A percentile compares a stretch with the other conserved stretches of the same genome.
Conservation (phyloP, 108 stramenopile genomes). For the Nannochloropsis oceanica region DNA sequence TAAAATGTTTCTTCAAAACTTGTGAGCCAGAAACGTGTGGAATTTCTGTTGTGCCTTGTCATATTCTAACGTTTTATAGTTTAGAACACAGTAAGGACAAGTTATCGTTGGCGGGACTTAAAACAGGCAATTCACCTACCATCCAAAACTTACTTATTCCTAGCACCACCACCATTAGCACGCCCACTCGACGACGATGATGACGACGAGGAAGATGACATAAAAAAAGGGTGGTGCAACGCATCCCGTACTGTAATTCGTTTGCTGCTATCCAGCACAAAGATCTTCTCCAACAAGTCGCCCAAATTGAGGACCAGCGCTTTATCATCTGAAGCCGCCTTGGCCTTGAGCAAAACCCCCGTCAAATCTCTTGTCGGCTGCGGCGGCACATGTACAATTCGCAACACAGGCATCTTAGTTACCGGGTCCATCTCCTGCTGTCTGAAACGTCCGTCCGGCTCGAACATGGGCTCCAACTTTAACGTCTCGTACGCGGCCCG, state of each 20-base stretch:
- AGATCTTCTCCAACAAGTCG: conserved; percentile 62
- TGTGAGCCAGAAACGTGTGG: too few relatives aligned
- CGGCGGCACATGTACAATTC: conserved; percentile 9
- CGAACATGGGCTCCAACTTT: conserved; percentile 36
- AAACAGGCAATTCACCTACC: too few relatives aligned
- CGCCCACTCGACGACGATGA: background rate
- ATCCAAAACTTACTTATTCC: too few relatives aligned
- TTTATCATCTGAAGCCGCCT: conserved; percentile 55
- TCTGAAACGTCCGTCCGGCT: conserved; percentile 30
- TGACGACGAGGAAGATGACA: background rate
- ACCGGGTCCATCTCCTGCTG: conserved; percentile 39
- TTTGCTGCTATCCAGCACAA: conserved; percentile 65
- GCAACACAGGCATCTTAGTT: conserved; percentile 23
- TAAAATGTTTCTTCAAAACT: too few relatives aligned
- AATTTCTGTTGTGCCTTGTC: too few relatives aligned
- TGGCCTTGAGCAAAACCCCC: conserved; percentile 48
- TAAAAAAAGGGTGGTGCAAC: conserved; percentile 50
- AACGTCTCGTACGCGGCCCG: conserved; percentile 32
- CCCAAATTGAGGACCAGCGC: conserved; percentile 56
- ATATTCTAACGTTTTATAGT: too few relatives aligned
- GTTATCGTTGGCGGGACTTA: too few relatives aligned
- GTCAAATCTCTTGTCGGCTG: conserved; percentile 34
- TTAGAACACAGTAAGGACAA: too few relatives aligned
- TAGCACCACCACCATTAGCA: background rate
- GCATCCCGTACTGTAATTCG: conserved; percentile 50